Conservation (phyloP, 1,284 basidiomycete genomes). For the Moesziomyces globuligerus region DNA sequence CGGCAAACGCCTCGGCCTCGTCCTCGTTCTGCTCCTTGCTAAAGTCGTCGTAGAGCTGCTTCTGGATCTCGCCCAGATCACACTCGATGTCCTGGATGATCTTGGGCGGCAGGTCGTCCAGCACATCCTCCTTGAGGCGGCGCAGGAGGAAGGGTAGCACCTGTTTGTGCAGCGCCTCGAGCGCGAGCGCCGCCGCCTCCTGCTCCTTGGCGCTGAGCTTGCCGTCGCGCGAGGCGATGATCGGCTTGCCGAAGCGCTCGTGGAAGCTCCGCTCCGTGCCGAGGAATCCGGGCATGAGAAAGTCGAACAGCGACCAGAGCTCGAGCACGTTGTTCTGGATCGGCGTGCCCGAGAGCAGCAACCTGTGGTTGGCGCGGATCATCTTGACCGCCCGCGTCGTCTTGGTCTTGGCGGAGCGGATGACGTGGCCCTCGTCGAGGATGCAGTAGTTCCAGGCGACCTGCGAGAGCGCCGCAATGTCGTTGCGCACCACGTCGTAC, state of each 20-base stretch:
- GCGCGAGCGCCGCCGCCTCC: slow-evolving; percentile 82
- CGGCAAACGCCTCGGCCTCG: slow-evolving; percentile 68
- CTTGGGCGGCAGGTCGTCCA: slow-evolving; percentile 95
- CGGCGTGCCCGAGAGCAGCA: slow-evolving; percentile 95
- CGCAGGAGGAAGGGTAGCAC: slow-evolving; percentile 97
- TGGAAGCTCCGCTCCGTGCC: slow-evolving; percentile 95
- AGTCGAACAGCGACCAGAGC: slow-evolving; percentile 98
- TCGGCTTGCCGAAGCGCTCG: slow-evolving; percentile 94
- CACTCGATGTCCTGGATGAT: slow-evolving; percentile 99
- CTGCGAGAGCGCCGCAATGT: slow-evolving; percentile 80
- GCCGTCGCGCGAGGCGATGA: slow-evolving; percentile 91
- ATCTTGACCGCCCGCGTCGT: slow-evolving; percentile 95
- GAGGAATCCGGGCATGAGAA: slow-evolving; percentile 98
- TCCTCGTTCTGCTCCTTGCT: slow-evolving; percentile 73
- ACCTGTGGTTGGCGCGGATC: slow-evolving; percentile 87
- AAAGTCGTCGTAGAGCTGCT: slow-evolving; percentile 82
- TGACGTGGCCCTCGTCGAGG: slow-evolving; percentile 97
- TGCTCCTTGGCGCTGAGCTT: slow-evolving; percentile 86
- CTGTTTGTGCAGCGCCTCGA: slow-evolving; percentile 98
- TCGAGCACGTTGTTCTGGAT: slow-evolving; percentile 99
- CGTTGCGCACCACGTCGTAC: slow-evolving; percentile 96
- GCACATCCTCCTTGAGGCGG: slow-evolving; percentile 95
- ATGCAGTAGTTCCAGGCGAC: slow-evolving; percentile 95
- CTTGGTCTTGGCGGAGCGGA: slow-evolving; percentile 98
- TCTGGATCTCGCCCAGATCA: slow-evolving; percentile 77